A percentile compares a stretch with the other conserved stretches of the same genome.
These are phyloP conservation scores for Pleurotus citrinopileatus DNA, from an alignment of 768 basidiomycete species.

Conservation along the genomic window DNA sequence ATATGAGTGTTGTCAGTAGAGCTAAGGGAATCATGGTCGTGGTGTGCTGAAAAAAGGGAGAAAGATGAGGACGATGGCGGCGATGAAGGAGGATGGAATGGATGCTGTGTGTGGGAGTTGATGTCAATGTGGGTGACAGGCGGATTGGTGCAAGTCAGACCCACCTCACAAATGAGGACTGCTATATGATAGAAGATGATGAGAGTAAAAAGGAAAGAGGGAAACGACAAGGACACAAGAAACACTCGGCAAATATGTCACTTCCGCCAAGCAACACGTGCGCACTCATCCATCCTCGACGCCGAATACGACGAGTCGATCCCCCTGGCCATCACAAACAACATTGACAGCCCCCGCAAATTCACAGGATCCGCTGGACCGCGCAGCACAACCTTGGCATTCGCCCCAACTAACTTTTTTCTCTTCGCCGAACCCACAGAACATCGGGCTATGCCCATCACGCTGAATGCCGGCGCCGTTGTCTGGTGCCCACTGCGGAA, in stretches of 20 bases:
- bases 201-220: neutral
- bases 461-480: too few species aligned
- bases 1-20: neutral
- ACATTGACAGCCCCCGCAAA: too few species aligned
- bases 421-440: too few species aligned
- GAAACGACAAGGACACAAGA: neutral
- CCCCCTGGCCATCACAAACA: too few species aligned
- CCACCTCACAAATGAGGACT: neutral
- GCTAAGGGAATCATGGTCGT: conserved; percentile 3
- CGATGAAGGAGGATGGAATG: neutral
- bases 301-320: neutral
- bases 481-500: too few species aligned
- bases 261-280: neutral
- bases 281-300: neutral
- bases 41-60: too few species aligned
- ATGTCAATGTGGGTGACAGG: too few species aligned
- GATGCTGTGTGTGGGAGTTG: neutral
- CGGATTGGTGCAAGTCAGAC: neutral
- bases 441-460: too few species aligned
- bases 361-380: too few species aligned
- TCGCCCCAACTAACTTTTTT: too few species aligned
- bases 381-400: too few species aligned
- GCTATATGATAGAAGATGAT: neutral
- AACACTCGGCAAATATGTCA: neutral
- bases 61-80: neutral